Evolutionary conservation across 257 asterid genomes (phyloP), one percentile per base, ranked within the genome.

Genomic region (Penstemon eatonii): DNA sequence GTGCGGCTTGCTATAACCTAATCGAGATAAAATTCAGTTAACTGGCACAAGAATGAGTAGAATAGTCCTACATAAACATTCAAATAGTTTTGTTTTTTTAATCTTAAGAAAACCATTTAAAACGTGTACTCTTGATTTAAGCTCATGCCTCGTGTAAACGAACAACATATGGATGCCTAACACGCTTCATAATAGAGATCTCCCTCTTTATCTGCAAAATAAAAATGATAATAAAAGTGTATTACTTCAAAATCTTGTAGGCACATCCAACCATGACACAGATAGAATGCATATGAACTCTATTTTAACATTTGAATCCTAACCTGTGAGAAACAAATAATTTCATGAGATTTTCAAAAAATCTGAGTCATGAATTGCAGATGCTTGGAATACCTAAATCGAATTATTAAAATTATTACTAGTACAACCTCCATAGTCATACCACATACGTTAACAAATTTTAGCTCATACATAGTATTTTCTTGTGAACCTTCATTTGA

Each of bases 1-100:
- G 91, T 94, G 57, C 96, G 96, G 80, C 91, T 89, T 75, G 99
- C 99, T 73, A 94, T 85, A 71, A 94, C 99, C 99, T 94, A 79
- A 67, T n/a, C 70, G 40, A 9, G 66, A 65, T 44, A 42, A 38
- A 53, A 46, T 63, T 43, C 41, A 39, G 61, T 75, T 56, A 82
- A 60, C 37, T 55, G 56, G 64, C 55, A 44, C 49, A 62, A 45
- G 63, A 43, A 61, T 65, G 56, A 13, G 53, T 62, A 46, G 72
- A 61, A 57, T 52, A 43, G 56, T 67, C 47, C 50, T 39, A 56
- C 36, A 71, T 8, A 52, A 66, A 64, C 46, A 62, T 37, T 49
- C 53, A 59, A 37, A 68, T 57, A 43, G 10, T 3, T 2, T 8
- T 15, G 18, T 15, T 46, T 8, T 19, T 18, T 3, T 7, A 7